phyloP scores from a whole-genome alignment of 1,284 basidiomycete species.

The Rhodotorula sp. region DNA sequence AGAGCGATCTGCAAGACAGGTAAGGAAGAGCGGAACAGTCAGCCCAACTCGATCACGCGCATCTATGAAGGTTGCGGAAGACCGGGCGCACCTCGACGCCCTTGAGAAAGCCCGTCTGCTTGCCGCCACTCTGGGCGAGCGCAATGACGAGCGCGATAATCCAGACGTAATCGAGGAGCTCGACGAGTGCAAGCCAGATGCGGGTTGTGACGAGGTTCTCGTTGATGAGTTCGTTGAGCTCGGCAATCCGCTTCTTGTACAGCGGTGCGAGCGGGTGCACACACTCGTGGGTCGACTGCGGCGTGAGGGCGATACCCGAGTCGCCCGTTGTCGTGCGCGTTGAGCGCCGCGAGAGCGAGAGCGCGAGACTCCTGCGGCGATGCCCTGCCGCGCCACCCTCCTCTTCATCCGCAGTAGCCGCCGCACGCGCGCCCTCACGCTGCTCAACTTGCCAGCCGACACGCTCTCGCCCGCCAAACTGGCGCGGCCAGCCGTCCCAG shows the following conservation, averaged over 20 bases:
- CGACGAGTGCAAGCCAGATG: constrained; percentile 27
- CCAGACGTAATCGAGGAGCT: constrained; percentile 28
- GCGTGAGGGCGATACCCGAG: constrained; percentile 33
- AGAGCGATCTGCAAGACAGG: constrained; percentile 20
- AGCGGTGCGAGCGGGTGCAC: constrained; percentile 32
- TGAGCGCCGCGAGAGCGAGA: constrained; percentile 1
- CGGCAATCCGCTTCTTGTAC: constrained; percentile 22
- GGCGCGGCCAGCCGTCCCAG: constrained; percentile 31
- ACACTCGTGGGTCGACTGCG: neutral
- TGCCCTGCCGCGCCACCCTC: neutral
- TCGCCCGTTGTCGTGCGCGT: constrained; percentile 16
- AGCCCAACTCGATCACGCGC: neutral
- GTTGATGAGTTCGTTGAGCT: constrained; percentile 27
- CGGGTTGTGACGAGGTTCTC: constrained; percentile 14
- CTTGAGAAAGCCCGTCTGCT: constrained; percentile 31
- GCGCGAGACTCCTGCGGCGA: neutral
- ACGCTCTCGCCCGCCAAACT: constrained; percentile 35
- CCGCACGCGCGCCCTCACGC: constrained; percentile 9
- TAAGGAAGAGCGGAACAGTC: neutral
- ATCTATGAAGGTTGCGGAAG: too few relatives aligned
- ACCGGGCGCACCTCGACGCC: constrained; percentile 36
- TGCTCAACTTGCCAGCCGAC: neutral
- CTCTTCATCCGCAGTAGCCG: neutral
- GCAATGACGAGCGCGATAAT: constrained; percentile 30
- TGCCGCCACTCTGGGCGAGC: constrained; percentile 15